Percentiles rank a stretch among this genome's conserved stretches.
Conservation (phyloP, 352 stramenopile species). For the Phytophthora brassicae region DNA sequence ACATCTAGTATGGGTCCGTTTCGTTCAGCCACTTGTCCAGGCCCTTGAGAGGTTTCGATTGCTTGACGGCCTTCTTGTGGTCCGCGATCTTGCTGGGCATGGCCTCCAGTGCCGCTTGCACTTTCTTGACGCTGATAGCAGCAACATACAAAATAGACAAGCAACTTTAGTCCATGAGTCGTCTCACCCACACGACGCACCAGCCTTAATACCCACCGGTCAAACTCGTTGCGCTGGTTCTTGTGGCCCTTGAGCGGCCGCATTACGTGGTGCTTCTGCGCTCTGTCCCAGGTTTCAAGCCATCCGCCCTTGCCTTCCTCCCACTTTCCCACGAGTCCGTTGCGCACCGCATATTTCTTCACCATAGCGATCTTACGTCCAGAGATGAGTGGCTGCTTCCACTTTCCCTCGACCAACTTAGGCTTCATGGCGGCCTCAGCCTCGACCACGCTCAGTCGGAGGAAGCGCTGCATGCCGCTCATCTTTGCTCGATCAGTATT, state of each 20-base stretch:
- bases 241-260: slow-evolving; percentile 78
- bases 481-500: slow-evolving; percentile 14
- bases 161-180: neutral
- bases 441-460: slow-evolving; percentile 70
- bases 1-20: slow-evolving; percentile 72
- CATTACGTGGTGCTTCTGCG: slow-evolving; percentile 88
- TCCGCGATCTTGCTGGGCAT: slow-evolving; percentile 88
- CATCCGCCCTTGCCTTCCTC: slow-evolving; percentile 79
- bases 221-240: slow-evolving; percentile 83
- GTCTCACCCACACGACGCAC: neutral
- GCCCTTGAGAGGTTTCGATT: slow-evolving; percentile 82
- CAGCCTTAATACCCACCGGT: slow-evolving; percentile 45
- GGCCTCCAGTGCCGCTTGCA: slow-evolving; percentile 74
- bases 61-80: slow-evolving; percentile 84
- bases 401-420: slow-evolving; percentile 78
- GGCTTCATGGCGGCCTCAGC: slow-evolving; percentile 82
- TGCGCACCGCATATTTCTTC: slow-evolving; percentile 79
- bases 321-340: slow-evolving; percentile 76
- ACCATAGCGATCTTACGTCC: slow-evolving; percentile 79
- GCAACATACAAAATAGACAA: neutral
- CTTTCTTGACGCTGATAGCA: slow-evolving; percentile 72
- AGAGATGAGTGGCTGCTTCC: slow-evolving; percentile 81
- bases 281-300: slow-evolving; percentile 73
- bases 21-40: slow-evolving; percentile 90
- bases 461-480: slow-evolving; percentile 66